Percentiles rank a stretch among this genome's conserved stretches.
phyloP scores from a whole-genome alignment of 805 yeast species.

The Lipomyces sp. region DNA sequence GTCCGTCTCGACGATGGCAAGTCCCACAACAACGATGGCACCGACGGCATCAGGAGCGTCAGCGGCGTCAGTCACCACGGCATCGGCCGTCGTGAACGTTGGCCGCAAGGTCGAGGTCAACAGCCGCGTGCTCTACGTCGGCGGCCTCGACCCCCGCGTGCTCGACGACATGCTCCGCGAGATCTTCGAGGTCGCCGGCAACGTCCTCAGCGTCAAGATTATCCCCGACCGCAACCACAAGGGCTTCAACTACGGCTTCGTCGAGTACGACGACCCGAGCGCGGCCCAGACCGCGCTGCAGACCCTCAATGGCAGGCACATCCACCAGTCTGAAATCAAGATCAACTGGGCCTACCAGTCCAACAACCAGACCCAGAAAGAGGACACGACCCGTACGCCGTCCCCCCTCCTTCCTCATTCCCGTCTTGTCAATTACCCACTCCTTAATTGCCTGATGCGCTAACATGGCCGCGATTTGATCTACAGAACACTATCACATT shows the following conservation, averaged over 20 bases:
- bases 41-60: too few species aligned
- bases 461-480: too few species aligned
- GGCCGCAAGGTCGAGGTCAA: constrained; percentile 50
- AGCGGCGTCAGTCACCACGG: too few species aligned
- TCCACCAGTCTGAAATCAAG: constrained; percentile 55
- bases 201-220: constrained; percentile 63
- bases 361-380: constrained; percentile 39
- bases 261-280: constrained; percentile 60
- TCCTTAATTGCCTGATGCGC: too few species aligned
- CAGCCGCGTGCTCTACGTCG: constrained; percentile 63
- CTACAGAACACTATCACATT: constrained; percentile 56
- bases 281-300: constrained; percentile 63
- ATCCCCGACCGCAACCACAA: constrained; percentile 65
- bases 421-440: background rate
- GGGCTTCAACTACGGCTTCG: constrained; percentile 75
- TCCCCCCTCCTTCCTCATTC: background rate
- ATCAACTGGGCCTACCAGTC: constrained; percentile 85
- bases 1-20: too few species aligned
- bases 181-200: constrained; percentile 59
- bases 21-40: too few species aligned
- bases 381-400: constrained; percentile 16
- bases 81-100: too few species aligned
- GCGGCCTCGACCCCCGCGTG: constrained; percentile 63
- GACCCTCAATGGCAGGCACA: constrained; percentile 53
- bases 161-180: constrained; percentile 61